These are phyloP conservation scores for Cercophora scortea DNA, from an alignment of 495 filamentous ascomycete genomes.

Conservation along the genomic window DNA sequence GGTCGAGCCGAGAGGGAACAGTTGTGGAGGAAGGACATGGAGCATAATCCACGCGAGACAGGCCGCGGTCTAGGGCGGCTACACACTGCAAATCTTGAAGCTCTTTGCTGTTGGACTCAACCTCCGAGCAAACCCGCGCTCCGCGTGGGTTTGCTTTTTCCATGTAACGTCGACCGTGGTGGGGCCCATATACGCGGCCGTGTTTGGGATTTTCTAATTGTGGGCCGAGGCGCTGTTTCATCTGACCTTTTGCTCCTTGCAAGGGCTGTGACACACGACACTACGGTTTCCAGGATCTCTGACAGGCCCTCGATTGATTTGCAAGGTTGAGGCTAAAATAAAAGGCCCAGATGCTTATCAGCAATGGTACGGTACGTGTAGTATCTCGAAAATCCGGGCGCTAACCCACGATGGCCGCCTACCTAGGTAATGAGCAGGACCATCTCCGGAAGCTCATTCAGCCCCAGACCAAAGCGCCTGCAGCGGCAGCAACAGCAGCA, in stretches of 20 bases:
- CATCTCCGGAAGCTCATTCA: too few species aligned
- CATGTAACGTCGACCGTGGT: slow-evolving; percentile 15
- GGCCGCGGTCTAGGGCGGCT: slow-evolving; percentile 10
- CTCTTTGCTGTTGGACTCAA: slow-evolving; percentile 3
- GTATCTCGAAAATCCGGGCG: slow-evolving; percentile 19
- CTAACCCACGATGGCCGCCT: background rate
- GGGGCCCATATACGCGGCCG: slow-evolving; percentile 18
- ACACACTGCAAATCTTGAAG: slow-evolving; percentile 13
- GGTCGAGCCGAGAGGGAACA: background rate
- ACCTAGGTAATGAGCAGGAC: background rate
- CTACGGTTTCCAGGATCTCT: slow-evolving; percentile 1
- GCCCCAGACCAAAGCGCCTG: too few species aligned
- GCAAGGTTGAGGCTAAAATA: slow-evolving; percentile 11
- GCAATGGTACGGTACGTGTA: slow-evolving; percentile 2
- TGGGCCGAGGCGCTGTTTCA: slow-evolving; percentile 32
- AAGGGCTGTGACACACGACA: slow-evolving; percentile 14
- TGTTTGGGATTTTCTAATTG: slow-evolving; percentile 25
- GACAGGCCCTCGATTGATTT: background rate
- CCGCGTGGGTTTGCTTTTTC: background rate
- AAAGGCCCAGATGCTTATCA: background rate
- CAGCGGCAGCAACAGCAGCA: too few species aligned
- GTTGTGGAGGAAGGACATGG: slow-evolving; percentile 3
- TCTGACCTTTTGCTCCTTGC: slow-evolving; percentile 14
- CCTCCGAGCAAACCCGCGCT: background rate
- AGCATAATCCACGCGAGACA: slow-evolving; percentile 4